These are phyloP conservation scores for Serendipita sp. DNA, from an alignment of 768 basidiomycete genomes.

Conservation along the genomic window DNA sequence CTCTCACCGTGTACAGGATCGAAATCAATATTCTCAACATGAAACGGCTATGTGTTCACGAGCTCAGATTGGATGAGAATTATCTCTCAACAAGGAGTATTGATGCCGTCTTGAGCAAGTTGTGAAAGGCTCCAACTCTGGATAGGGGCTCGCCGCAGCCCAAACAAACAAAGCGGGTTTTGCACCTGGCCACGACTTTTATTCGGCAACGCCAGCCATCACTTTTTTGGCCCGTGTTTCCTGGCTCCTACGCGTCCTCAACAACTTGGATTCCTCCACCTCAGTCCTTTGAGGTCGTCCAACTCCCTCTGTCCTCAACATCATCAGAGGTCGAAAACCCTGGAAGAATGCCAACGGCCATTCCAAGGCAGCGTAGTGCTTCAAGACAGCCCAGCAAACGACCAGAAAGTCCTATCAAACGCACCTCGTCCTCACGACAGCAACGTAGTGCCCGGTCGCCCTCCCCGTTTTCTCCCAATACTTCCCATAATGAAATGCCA, in stretches of 20 bases:
- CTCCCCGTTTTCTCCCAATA: constrained; percentile 3
- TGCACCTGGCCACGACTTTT: not conserved
- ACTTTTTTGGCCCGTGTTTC: not conserved
- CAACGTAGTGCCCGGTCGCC: not conserved
- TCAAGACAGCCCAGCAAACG: not conserved
- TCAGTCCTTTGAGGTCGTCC: no score
- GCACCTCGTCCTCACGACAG: not conserved
- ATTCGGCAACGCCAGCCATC: not conserved
- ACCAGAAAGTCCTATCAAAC: constrained; percentile 6
- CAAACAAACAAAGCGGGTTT: constrained; percentile 1
- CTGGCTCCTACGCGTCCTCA: no score
- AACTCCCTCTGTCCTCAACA: no score
- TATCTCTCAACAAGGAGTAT: no score
- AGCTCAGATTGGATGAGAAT: no score
- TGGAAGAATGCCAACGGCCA: not conserved
- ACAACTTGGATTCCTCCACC: no score
- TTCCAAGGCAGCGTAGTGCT: constrained; percentile 4
- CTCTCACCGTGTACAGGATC: no score
- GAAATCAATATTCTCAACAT: not conserved
- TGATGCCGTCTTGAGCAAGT: no score
- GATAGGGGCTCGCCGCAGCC: not conserved
- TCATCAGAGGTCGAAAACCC: no score
- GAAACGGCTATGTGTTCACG: no score
- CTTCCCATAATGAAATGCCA: constrained; percentile 3
- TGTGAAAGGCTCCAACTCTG: no score